Evolutionary conservation across 768 basidiomycete species (phyloP).

Genomic region (Cyclocybe cylindracea): DNA sequence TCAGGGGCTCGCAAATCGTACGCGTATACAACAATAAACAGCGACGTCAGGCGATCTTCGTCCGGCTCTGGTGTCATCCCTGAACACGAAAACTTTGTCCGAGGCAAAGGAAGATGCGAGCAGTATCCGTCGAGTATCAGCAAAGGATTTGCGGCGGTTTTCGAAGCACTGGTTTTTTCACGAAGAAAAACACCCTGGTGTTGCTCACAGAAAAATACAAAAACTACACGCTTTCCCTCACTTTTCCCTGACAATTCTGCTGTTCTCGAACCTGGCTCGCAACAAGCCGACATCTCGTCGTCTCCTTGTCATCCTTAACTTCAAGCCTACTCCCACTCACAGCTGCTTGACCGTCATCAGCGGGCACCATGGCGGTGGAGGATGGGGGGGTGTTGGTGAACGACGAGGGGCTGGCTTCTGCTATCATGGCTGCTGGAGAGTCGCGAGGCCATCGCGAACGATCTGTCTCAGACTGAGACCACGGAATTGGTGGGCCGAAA

Average conservation of each 20-base stretch:
- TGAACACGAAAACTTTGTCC: too few species aligned
- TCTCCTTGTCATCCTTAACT: conserved; percentile 8
- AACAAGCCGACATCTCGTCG: conserved; percentile 15
- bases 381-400: too few species aligned
- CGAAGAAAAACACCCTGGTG: not conserved
- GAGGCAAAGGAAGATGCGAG: too few species aligned
- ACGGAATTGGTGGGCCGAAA: too few species aligned
- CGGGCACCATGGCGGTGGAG: conserved; percentile 44
- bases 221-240: not conserved
- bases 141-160: not conserved
- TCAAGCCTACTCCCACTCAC: conserved; percentile 19
- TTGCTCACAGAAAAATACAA: not conserved
- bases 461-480: too few species aligned
- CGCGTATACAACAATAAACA: too few species aligned
- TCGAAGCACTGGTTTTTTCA: not conserved
- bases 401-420: too few species aligned
- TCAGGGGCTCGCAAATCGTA: not conserved
- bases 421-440: too few species aligned
- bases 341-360: not conserved
- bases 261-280: conserved; percentile 14
- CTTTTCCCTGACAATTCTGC: conserved; percentile 11
- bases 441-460: too few species aligned
- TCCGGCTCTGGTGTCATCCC: too few species aligned
- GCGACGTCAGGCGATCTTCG: too few species aligned
- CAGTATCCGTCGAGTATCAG: too few species aligned